Percentiles rank a stretch among this genome's conserved stretches.
These are phyloP conservation scores for Cyberlindnera maclurae DNA, from an alignment of 805 yeast species.

Conservation along the genomic window DNA sequence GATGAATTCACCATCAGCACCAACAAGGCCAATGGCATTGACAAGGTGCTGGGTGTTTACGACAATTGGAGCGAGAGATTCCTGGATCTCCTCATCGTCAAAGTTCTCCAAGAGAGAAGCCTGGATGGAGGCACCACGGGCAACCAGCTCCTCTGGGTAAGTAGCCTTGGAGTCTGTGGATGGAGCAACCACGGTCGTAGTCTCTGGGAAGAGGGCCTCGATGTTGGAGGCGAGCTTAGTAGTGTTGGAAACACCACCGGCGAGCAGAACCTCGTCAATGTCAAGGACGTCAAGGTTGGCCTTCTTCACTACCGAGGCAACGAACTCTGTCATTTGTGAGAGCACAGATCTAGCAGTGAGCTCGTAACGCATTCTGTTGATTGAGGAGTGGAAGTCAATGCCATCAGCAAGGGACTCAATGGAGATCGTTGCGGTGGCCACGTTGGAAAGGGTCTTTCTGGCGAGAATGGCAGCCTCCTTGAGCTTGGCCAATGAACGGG, in stretches of 20 bases:
- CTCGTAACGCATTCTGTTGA: conserved; percentile 93
- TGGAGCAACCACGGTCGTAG: conserved; percentile 71
- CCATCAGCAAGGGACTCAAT: conserved; percentile 95
- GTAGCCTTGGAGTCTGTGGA: conserved; percentile 66
- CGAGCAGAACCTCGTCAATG: conserved; percentile 83
- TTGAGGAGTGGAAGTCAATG: conserved; percentile 82
- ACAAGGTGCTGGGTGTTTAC: conserved; percentile 81
- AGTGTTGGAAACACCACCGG: conserved; percentile 88
- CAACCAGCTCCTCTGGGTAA: conserved; percentile 82
- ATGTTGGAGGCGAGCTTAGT: conserved; percentile 84
- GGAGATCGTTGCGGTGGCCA: conserved; percentile 81
- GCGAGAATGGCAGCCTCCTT: conserved; percentile 74
- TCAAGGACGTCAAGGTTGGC: conserved; percentile 82
- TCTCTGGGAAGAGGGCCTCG: conserved; percentile 71
- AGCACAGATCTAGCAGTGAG: conserved; percentile 75
- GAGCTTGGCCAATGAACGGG: conserved; percentile 85
- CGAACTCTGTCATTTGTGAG: conserved; percentile 67
- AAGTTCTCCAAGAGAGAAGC: conserved; percentile 79
- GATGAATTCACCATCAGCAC: conserved; percentile 62
- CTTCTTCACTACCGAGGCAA: conserved; percentile 65
- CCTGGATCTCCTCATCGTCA: conserved; percentile 74
- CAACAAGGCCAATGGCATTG: conserved; percentile 80
- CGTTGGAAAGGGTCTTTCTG: conserved; percentile 88
- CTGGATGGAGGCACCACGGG: conserved; percentile 96
- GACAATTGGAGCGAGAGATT: conserved; percentile 76